Evolutionary conservation across 2,329 filamentous ascomycete species (phyloP), one percentile per base, ranked within the genome.

Genomic region (Aspergillus sp.): DNA sequence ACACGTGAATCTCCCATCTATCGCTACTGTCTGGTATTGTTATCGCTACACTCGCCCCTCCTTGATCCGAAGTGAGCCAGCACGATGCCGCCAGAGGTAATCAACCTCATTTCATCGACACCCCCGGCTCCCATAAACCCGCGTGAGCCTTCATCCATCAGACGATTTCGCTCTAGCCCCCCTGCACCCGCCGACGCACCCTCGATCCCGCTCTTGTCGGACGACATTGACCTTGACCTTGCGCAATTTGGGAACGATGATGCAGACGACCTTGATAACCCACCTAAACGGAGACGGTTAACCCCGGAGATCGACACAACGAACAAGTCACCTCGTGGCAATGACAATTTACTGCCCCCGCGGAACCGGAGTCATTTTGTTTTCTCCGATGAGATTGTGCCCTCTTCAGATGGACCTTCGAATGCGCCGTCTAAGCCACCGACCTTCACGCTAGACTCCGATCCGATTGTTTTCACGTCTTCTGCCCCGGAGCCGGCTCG

Each of bases 401-500:
- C 65, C 2, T 58, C 60, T 7, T 62, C 59, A 5, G 56, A 48
- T 12, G 60, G 57, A 9, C 53, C 55, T 12, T 36, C 45, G n/a
- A 45, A 53, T 9, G 24, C 51, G 15, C 32, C 18, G 5, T 57
- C 64, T 32, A 62, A 60, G 26, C 48, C 18, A 20, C 30, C 53
- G 12, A 43, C 32, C 13, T 62, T 63, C 59, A 57, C 65, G 26
- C 61, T 65, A 30, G 67, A 72, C 4, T 74, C 70, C 2, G 78
- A 78, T 62, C 73, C 76, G 2, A 77, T 79, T 58, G 64, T 72
- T 4, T 77, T 76, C 53, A 78, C 75, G 1, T 80, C 77, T 5
- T 76, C 76, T 17, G 71, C 71, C 0, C 71, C 68, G 4, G 67
- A 72, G 48, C 66, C 61, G 15, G 53, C 47, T 6, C 45, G 41